phyloP scores from a whole-genome alignment of 495 filamentous ascomycete species.

The Penicillium pulvis region DNA sequence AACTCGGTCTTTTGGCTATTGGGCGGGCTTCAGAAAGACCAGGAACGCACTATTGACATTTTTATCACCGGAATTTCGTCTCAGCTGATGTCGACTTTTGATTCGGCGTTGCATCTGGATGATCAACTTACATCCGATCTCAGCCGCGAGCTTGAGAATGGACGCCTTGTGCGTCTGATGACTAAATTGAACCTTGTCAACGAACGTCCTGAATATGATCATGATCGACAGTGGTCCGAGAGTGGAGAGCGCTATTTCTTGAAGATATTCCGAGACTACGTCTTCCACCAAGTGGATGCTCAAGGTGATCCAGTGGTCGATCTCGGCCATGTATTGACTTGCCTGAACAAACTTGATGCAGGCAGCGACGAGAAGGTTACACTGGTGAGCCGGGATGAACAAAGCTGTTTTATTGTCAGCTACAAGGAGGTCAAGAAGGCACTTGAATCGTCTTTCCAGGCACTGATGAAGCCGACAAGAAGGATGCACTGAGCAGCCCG shows the following conservation, averaged over 20 bases:
- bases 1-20: slow-evolving; percentile 79
- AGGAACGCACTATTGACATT: slow-evolving; percentile 70
- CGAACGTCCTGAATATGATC: slow-evolving; percentile 83
- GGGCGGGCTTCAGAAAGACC: slow-evolving; percentile 47
- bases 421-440: slow-evolving; percentile 86
- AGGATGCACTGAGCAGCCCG: slow-evolving; percentile 38
- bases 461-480: slow-evolving; percentile 63
- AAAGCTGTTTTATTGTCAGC: slow-evolving; percentile 79
- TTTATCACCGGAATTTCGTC: slow-evolving; percentile 75
- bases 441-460: slow-evolving; percentile 75
- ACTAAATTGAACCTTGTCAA: slow-evolving; percentile 83
- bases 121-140: slow-evolving; percentile 74
- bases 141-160: slow-evolving; percentile 84
- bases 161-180: slow-evolving; percentile 78
- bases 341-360: slow-evolving; percentile 89
- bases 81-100: slow-evolving; percentile 69
- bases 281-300: slow-evolving; percentile 91
- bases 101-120: slow-evolving; percentile 71
- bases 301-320: slow-evolving; percentile 79
- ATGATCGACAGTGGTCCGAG: slow-evolving; percentile 78
- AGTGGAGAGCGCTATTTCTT: slow-evolving; percentile 87
- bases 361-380: slow-evolving; percentile 83
- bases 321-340: slow-evolving; percentile 79
- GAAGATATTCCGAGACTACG: slow-evolving; percentile 93
- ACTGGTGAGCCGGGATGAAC: slow-evolving; percentile 84